phyloP scores from a whole-genome alignment of 2,329 filamentous ascomycete species.

The Exophiala sideris region DNA sequence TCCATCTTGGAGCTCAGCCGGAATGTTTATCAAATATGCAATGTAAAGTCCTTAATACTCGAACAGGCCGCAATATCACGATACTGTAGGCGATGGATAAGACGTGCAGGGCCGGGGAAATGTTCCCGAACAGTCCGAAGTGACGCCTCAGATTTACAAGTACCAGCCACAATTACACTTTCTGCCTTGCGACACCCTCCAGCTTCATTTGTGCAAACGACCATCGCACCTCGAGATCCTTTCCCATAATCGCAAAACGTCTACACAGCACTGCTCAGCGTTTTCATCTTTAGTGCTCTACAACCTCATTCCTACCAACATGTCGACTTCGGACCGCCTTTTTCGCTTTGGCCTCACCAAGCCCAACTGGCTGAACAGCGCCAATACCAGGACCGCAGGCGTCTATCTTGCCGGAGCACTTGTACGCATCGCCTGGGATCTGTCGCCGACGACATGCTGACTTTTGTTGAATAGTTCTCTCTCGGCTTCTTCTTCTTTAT shows the following conservation, averaged over 20 bases:
- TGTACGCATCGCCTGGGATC: conserved; percentile 42
- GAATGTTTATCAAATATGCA: no score
- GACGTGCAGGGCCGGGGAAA: not conserved
- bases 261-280: no score
- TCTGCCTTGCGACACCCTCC: no score
- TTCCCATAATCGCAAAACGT: no score
- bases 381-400: conserved; percentile 60
- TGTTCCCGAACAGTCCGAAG: not conserved
- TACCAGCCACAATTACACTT: conserved; percentile 2
- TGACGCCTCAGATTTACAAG: not conserved
- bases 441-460: not conserved
- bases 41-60: no score
- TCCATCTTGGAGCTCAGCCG: no score
- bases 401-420: conserved; percentile 65
- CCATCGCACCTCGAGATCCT: no score
- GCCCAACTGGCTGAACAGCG: conserved; percentile 65
- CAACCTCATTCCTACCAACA: no score
- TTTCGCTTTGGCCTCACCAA: conserved; percentile 60
- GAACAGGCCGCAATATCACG: no score
- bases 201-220: no score
- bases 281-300: no score
- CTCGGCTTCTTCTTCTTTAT: conserved; percentile 68
- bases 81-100: not conserved
- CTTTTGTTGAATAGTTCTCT: conserved; percentile 53
- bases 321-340: conserved; percentile 47